These are phyloP conservation scores for Globisporangium camurandrum DNA, from an alignment of 352 stramenopile species.

Conservation along the genomic window DNA sequence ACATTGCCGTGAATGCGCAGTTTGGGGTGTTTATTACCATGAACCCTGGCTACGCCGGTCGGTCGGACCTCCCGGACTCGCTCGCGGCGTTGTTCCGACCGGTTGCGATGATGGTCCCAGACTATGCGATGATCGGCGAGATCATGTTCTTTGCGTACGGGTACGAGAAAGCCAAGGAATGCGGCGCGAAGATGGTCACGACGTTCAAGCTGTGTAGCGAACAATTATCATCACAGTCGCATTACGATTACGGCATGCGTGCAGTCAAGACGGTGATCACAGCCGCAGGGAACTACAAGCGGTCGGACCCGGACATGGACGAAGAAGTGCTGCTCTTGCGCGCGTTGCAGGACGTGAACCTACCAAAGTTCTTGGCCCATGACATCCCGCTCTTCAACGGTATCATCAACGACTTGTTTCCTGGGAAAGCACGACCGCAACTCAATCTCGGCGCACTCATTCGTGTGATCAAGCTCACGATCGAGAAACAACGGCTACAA, in stretches of 20 bases:
- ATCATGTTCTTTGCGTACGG: constrained; percentile 96
- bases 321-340: constrained; percentile 91
- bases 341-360: constrained; percentile 92
- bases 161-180: constrained; percentile 90
- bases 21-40: constrained; percentile 96
- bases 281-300: constrained; percentile 92
- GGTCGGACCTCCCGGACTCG: constrained; percentile 93
- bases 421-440: constrained; percentile 79
- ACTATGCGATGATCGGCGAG: constrained; percentile 94
- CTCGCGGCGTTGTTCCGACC: constrained; percentile 92
- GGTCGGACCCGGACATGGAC: constrained; percentile 88
- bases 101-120: constrained; percentile 96
- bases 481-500: constrained; percentile 79
- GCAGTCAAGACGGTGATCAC: constrained; percentile 95
- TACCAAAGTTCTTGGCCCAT: constrained; percentile 94
- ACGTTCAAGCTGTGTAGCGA: constrained; percentile 95
- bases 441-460: constrained; percentile 88
- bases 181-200: constrained; percentile 93
- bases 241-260: constrained; percentile 97
- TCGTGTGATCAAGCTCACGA: constrained; percentile 83
- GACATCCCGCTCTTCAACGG: constrained; percentile 93
- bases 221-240: constrained; percentile 90
- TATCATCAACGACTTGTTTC: constrained; percentile 94
- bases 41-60: constrained; percentile 93
- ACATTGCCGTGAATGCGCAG: constrained; percentile 90